Percentiles rank a stretch among this genome's conserved stretches.
Evolutionary conservation across 2,329 filamentous ascomycete species (phyloP).

Genomic region (Pseudovirgaria hyperparasitica): DNA sequence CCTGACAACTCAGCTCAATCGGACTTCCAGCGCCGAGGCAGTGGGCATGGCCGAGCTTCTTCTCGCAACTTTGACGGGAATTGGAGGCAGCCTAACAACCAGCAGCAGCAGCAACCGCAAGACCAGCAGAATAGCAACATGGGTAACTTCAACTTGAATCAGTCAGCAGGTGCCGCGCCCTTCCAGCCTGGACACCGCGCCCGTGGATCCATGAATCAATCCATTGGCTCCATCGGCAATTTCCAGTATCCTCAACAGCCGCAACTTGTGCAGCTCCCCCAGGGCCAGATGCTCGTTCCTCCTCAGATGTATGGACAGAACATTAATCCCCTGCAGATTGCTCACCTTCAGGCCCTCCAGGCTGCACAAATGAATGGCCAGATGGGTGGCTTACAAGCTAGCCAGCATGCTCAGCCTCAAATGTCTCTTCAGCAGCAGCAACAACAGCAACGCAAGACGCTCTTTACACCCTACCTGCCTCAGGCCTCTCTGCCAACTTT

Average conservation of each 20-base stretch:
- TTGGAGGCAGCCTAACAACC: slow-evolving; percentile 71
- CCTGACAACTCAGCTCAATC: slow-evolving; percentile 38
- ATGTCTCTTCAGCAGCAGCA: slow-evolving; percentile 56
- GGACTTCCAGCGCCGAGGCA: slow-evolving; percentile 66
- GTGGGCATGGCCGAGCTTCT: slow-evolving; percentile 66
- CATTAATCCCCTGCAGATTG: slow-evolving; percentile 75
- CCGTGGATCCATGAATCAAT: slow-evolving; percentile 73
- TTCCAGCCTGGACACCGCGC: slow-evolving; percentile 90
- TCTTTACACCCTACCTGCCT: slow-evolving; percentile 95
- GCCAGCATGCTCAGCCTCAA: slow-evolving; percentile 59
- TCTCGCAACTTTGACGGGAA: slow-evolving; percentile 97
- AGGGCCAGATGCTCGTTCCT: slow-evolving; percentile 72
- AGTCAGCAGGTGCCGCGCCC: slow-evolving; percentile 53
- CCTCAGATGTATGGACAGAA: slow-evolving; percentile 76
- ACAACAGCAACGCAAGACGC: slow-evolving; percentile 90
- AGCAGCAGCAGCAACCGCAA: slow-evolving; percentile 31
- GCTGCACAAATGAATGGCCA: slow-evolving; percentile 73
- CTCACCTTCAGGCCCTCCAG: slow-evolving; percentile 84
- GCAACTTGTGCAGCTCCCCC: slow-evolving; percentile 73
- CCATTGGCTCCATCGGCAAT: slow-evolving; percentile 66
- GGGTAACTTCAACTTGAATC: slow-evolving; percentile 56
- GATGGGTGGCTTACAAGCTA: slow-evolving; percentile 48
- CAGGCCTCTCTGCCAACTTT: slow-evolving; percentile 88
- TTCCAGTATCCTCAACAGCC: slow-evolving; percentile 86
- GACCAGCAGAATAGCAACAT: slow-evolving; percentile 36